These are phyloP conservation scores for Trichoderma polysporum DNA, from an alignment of 2,329 filamentous ascomycete genomes.

Conservation along the genomic window DNA sequence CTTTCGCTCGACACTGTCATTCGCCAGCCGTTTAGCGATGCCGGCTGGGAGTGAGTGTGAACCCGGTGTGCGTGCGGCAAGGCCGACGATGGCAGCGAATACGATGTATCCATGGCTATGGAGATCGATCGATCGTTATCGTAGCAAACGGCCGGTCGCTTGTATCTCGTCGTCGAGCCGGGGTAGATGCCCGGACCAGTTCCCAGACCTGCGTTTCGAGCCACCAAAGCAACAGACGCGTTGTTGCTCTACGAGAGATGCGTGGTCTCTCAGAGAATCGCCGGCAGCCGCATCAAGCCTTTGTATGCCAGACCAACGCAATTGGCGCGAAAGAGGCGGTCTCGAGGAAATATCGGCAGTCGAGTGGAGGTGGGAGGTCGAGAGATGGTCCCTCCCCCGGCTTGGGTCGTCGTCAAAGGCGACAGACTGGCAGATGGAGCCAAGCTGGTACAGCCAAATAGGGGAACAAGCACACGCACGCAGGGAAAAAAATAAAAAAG, in stretches of 20 bases:
- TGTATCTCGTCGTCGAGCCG: not conserved
- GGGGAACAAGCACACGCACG: not conserved
- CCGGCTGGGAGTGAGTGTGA: constrained; percentile 40
- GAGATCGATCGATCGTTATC: not conserved
- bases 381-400: constrained; percentile 1
- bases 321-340: not conserved
- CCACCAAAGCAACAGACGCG: not conserved
- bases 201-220: not conserved
- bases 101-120: constrained; percentile 50
- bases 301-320: not conserved
- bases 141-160: not conserved
- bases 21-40: constrained; percentile 42
- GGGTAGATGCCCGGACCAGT: not conserved
- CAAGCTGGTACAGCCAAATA: constrained; percentile 6
- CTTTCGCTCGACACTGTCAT: constrained; percentile 37
- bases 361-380: not conserved
- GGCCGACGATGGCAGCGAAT: constrained; percentile 52
- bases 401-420: not conserved
- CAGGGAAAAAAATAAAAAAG: not conserved
- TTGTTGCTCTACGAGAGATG: constrained; percentile 17
- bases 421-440: not conserved
- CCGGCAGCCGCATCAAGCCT: constrained; percentile 7
- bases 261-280: constrained; percentile 1
- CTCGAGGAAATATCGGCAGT: not conserved
- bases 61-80: constrained; percentile 49